These are phyloP conservation scores for Clonostachys sp. DNA, from an alignment of 2,329 filamentous ascomycete species.

Conservation along the genomic window DNA sequence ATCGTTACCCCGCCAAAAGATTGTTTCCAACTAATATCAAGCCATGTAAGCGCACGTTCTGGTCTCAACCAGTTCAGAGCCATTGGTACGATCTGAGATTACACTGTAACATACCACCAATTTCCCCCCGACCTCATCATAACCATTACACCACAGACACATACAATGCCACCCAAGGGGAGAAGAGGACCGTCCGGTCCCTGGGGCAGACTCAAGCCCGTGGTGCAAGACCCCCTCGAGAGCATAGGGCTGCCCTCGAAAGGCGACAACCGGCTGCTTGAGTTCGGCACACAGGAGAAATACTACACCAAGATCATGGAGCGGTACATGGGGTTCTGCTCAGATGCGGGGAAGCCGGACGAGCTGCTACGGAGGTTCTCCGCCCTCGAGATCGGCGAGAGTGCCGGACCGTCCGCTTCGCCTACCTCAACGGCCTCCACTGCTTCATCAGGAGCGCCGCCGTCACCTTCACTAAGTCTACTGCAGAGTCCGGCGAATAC, in stretches of 20 bases:
- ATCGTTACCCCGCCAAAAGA: neutral
- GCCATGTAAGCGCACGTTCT: neutral
- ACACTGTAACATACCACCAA: too few species aligned
- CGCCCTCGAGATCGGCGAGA: constrained; percentile 39
- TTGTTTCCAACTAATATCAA: neutral
- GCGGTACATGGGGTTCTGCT: constrained; percentile 86
- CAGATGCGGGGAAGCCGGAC: constrained; percentile 64
- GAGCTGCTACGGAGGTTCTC: constrained; percentile 73
- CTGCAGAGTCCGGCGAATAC: constrained; percentile 30
- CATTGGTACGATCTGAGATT: neutral
- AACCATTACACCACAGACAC: too few species aligned
- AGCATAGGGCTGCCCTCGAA: constrained; percentile 84
- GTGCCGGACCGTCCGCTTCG: neutral
- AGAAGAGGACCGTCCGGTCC: constrained; percentile 39
- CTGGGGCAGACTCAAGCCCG: constrained; percentile 70
- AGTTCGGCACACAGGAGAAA: constrained; percentile 72
- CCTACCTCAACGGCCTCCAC: neutral
- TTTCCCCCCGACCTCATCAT: too few species aligned
- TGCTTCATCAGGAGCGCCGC: neutral
- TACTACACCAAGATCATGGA: constrained; percentile 87
- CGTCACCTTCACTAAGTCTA: constrained; percentile 5
- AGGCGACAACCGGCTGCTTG: constrained; percentile 74
- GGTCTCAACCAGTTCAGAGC: neutral
- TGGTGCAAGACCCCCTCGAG: constrained; percentile 72
- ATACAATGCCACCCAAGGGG: constrained; percentile 19